Evolutionary conservation across 495 filamentous ascomycete genomes (phyloP), one percentile per base, ranked within the genome.

Genomic region (Aspergillus campestris): DNA sequence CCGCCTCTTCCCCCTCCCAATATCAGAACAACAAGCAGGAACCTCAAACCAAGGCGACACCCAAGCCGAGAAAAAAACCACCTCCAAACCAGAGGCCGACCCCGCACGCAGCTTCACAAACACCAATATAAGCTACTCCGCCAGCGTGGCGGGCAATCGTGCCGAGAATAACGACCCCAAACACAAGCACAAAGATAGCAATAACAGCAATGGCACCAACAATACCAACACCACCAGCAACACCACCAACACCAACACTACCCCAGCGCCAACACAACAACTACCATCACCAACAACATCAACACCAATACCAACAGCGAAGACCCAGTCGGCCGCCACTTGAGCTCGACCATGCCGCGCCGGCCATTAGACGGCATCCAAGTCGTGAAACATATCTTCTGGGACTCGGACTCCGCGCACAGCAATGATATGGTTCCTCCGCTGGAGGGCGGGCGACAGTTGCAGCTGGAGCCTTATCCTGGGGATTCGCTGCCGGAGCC

Each of bases 211-310:
- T 3, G 55, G 58, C 9, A 66, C 66, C 43, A 53, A 55, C 0
- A 66, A 56, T 47, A 57, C 52, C 3, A 51, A 45, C 14, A 47
- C 47, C 13, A 47, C 46, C 10, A 44, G 34, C 14, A 51, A 48
- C 3, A 42, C 34, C n/a, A 42, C 33, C 10, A 31, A 24, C 3
- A 42, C 35, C 6, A 64, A 97, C 38, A 73, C 95, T 45, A 48
- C 72, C 6, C n/a, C n/a, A n/a, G n/a, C n/a, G n/a, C n/a, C n/a
- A n/a, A n/a, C n/a, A n/a, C n/a, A n/a, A n/a, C n/a, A n/a, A n/a
- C n/a, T n/a, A 80, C 82, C 35, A 79, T 97, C 53, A 86, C 80
- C 0, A 49, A 75, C 15, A 73, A 78, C 13, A 92, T 96, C 85
- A 65, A 72, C 3, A 76, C 94, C 52, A 74, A 84, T 15, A 83